Conservation (phyloP, 164 flowering plant species). For the Dillenia suffruticosa region DNA sequence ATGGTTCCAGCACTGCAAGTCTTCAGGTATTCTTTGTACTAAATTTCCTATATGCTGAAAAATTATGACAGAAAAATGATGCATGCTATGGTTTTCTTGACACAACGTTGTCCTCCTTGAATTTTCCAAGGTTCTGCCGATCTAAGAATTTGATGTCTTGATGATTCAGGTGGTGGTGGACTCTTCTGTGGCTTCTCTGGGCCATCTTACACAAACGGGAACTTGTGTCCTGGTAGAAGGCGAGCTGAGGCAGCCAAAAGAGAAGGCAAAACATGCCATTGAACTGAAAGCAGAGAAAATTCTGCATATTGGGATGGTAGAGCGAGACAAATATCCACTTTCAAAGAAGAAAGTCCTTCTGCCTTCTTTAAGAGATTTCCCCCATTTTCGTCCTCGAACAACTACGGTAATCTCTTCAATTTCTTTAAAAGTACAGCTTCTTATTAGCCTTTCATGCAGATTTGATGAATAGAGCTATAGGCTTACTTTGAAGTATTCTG, state of each 20-base stretch:
- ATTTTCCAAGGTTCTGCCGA: not conserved
- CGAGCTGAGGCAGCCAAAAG: slow-evolving; percentile 34
- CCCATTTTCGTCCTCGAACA: slow-evolving; percentile 80
- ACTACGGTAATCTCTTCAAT: slow-evolving; percentile 49
- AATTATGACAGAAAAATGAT: not conserved
- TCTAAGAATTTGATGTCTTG: not conserved
- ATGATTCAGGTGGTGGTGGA: slow-evolving; percentile 28
- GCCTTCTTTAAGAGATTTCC: slow-evolving; percentile 40
- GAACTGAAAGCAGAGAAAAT: slow-evolving; percentile 70
- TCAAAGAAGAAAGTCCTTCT: slow-evolving; percentile 61
- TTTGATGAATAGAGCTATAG: too few species aligned
- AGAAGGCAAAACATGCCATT: slow-evolving; percentile 40
- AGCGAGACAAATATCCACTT: slow-evolving; percentile 55
- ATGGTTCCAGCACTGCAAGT: slow-evolving; percentile 71
- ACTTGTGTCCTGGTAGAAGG: slow-evolving; percentile 86
- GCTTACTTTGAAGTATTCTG: not conserved
- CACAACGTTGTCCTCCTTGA: not conserved
- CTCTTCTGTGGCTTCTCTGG: slow-evolving; percentile 40
- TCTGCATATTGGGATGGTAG: slow-evolving; percentile 70
- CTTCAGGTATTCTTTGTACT: slow-evolving; percentile 54
- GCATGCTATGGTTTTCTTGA: not conserved
- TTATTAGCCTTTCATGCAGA: too few species aligned
- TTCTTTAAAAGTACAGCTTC: too few species aligned
- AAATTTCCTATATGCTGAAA: too few species aligned
- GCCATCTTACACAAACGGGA: slow-evolving; percentile 50